Evolutionary conservation across 2,329 filamentous ascomycete species (phyloP).

Genomic region (Fusarium sp.): DNA sequence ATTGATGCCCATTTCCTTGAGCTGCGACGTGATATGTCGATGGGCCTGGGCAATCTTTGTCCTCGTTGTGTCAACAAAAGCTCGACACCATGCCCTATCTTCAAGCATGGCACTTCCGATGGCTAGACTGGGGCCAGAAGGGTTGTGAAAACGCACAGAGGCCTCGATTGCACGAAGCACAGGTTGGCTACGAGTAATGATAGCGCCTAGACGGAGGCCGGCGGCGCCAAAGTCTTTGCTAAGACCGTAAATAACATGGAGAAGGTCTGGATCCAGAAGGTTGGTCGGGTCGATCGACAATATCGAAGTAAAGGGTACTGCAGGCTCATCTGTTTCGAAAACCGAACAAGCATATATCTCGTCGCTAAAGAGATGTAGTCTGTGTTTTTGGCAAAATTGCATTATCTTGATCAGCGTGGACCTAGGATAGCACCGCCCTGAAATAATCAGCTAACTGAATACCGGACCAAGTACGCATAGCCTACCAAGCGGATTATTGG

Average conservation of each 20-base stretch:
- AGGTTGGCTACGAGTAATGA: conserved; percentile 57
- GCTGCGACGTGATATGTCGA: conserved; percentile 53
- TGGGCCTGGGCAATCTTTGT: conserved; percentile 58
- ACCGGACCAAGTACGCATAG: no score
- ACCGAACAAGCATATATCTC: conserved; percentile 70
- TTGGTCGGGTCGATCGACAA: conserved; percentile 60
- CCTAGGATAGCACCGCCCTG: conserved; percentile 60
- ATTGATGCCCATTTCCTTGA: conserved; percentile 58
- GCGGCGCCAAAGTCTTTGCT: conserved; percentile 66
- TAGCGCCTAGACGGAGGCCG: conserved; percentile 63
- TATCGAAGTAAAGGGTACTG: conserved; percentile 61
- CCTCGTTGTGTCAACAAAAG: conserved; percentile 59
- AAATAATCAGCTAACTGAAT: conserved; percentile 26
- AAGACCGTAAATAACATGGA: conserved; percentile 65
- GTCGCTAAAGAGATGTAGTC: conserved; percentile 68
- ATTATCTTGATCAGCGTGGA: conserved; percentile 60
- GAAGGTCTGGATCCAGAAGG: conserved; percentile 61
- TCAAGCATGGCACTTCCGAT: conserved; percentile 61
- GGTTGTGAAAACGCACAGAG: conserved; percentile 61
- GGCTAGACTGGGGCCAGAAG: conserved; percentile 60
- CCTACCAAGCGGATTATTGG: conserved; percentile 65
- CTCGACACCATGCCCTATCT: conserved; percentile 59
- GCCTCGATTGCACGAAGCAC: conserved; percentile 55
- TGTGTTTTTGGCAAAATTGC: conserved; percentile 63
- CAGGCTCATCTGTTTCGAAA: conserved; percentile 55